Base-by-base conservation (phyloP, 179 eudicot genomes). In the Dionaea muscipula region DNA sequence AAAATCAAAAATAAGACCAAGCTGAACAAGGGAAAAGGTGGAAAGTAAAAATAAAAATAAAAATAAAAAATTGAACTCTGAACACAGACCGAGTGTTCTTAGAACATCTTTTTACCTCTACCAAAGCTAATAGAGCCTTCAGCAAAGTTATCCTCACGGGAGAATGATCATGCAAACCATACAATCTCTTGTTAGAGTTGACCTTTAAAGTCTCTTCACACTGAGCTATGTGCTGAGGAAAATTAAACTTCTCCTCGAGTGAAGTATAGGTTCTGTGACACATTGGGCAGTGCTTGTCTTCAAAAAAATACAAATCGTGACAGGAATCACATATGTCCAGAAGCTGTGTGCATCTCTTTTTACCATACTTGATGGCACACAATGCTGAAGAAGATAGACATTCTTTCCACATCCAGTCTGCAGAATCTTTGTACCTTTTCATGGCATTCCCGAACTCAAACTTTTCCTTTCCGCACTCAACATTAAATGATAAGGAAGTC, bases 321-420 rank as follows among this genome's bases (percentile, higher is more conserved):
- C 96, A 85, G 36, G 37, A 47, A 37, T 74, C 79, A 75, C 97
- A 89, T 39, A 63, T 49, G 26, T 58, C 50, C 60, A 81, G 51
- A 61, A 85, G 66, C 36, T 56, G 74, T 43, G 65, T 38, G 51
- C 78, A 62, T 51, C 88, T 75, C 41, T 61, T 60, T 54, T 72
- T 75, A 53, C 88, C 85, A 55, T 64, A 69, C 70, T 77, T 88
- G 48, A 67, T 44, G 37, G 94, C 86, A 60, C 77, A 43, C 43
- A 77, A 65, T 27, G 58, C 39, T 20, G 71, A 68, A 55, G 94
- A 73, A 38, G 68, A 60, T 24, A 70, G 62, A 47, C 94, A 81
- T 59, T 81, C 84, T 59, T 71, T 65, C 88, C 88, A 83, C 67
- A 81, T 77, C 94, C 97, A 89, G 53, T 69, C 73, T 51, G 83